These are phyloP conservation scores for Backusella psychrophila DNA, from an alignment of 192 early-diverging fungal genomes.

Conservation along the genomic window DNA sequence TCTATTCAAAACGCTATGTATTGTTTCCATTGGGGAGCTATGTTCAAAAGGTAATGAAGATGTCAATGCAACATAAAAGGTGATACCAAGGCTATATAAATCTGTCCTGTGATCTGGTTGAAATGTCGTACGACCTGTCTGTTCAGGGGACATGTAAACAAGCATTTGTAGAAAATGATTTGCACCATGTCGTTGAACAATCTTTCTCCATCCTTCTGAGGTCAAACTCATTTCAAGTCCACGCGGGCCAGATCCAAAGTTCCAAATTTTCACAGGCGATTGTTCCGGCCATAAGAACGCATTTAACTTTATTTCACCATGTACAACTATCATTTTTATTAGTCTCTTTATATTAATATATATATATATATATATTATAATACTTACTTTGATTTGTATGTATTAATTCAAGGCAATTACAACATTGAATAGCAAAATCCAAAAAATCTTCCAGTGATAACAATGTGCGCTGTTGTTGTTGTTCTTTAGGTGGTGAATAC, in stretches of 20 bases:
- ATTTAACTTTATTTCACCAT: conserved; percentile 29
- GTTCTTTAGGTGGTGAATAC: background rate
- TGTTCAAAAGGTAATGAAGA: conserved; percentile 23
- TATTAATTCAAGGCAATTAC: conserved; percentile 32
- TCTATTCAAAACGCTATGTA: conserved; percentile 30
- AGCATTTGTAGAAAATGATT: conserved; percentile 22
- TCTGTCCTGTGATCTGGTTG: conserved; percentile 36
- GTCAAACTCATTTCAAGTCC: conserved; percentile 22
- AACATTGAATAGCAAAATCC: conserved; percentile 29
- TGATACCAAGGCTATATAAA: conserved; percentile 35
- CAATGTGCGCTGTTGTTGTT: background rate
- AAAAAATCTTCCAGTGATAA: conserved; percentile 15
- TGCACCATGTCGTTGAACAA: conserved; percentile 1
- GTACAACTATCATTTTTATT: conserved; percentile 19
- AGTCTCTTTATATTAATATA: background rate
- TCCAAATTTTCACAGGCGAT: conserved; percentile 15
- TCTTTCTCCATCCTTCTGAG: conserved; percentile 25
- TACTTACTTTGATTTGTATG: conserved; percentile 31
- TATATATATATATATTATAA: no score
- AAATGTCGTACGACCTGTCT: conserved; percentile 33
- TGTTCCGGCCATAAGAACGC: conserved; percentile 27
- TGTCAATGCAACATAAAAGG: conserved; percentile 26
- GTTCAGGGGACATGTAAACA: conserved; percentile 34
- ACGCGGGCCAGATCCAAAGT: conserved; percentile 22
- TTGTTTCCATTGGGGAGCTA: conserved; percentile 28